Base-by-base conservation (phyloP, 1,284 basidiomycete species). In the Ustilago esculenta region DNA sequence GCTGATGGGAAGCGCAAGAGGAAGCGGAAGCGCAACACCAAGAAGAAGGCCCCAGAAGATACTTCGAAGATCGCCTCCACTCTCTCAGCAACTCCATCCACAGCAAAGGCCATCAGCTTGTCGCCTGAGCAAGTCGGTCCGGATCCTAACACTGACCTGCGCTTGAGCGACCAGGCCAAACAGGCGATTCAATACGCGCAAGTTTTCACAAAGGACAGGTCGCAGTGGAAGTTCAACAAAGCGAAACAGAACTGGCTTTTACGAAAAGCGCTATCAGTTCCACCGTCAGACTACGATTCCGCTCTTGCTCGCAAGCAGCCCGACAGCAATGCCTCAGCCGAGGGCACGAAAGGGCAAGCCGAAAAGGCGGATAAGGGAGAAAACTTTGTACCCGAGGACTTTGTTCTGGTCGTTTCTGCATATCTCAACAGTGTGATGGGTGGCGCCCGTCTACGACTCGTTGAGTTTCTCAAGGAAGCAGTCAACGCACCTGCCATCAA, bases 151-250 rank as follows among this genome's bases (percentile, higher is more conserved):
- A 46, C 46, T 1, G 68, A 71, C 40, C 36, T 59, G 33, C 57
- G 63, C 2, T 32, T 71, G 29, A 66, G 63, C 44, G 68, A 71
- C 29, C 57, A 61, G n/a, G 63, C 68, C 32, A 71, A 71, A 44
- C 63, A 71, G 36, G 66, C 66, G 4, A 63, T 73, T 20, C 50
- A 52, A 11, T 73, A 73, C 40, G 71, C 71, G 4, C 61, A 66
- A 36, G 12, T 51, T 18, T 73, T 64, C 42, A 51, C 42, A 30
- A 48, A 48, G 34, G 61, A 69, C 39, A 54, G 54, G 35, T 32
- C 58, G n/a, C 45, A 51, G 18, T 73, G 71, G 71, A 73, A 73
- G 37, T 73, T 73, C 56, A 63, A 69, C 57, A 73, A 73, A 40
- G 61, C 67, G 23, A 65, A 66, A 34, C 71, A 73, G 25, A 73